Conservation (phyloP, 2,329 filamentous ascomycete genomes). For the Bipolaris bicolor region DNA sequence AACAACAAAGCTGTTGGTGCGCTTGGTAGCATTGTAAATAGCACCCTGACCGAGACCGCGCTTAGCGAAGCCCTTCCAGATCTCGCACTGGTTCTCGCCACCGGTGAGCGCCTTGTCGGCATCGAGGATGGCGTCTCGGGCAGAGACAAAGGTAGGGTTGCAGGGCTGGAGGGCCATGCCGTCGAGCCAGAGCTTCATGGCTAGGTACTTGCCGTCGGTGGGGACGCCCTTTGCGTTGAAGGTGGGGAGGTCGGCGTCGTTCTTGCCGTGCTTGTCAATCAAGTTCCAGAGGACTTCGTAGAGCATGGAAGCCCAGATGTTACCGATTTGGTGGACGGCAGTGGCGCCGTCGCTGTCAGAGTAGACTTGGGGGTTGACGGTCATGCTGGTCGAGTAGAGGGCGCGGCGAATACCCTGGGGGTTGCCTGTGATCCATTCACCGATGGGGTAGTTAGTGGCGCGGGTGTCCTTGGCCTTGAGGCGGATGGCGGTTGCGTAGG, state of each 20-base stretch:
- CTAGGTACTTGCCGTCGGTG: slow-evolving; percentile 59
- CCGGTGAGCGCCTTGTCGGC: slow-evolving; percentile 60
- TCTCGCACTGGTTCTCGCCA: slow-evolving; percentile 58
- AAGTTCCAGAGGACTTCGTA: slow-evolving; percentile 66
- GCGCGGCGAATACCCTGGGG: slow-evolving; percentile 57
- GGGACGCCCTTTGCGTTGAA: slow-evolving; percentile 56
- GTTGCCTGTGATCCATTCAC: slow-evolving; percentile 57
- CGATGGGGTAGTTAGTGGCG: slow-evolving; percentile 56
- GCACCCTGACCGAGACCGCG: slow-evolving; percentile 57
- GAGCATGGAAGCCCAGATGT: slow-evolving; percentile 60
- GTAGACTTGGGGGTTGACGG: slow-evolving; percentile 60
- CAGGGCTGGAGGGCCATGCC: slow-evolving; percentile 64
- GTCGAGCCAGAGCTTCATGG: slow-evolving; percentile 60
- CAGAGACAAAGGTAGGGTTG: slow-evolving; percentile 60
- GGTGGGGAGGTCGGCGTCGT: slow-evolving; percentile 50
- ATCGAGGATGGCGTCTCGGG: slow-evolving; percentile 63
- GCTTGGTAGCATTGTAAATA: slow-evolving; percentile 23
- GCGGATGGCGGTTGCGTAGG: slow-evolving; percentile 60
- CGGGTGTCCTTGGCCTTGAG: slow-evolving; percentile 57
- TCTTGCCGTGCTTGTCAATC: slow-evolving; percentile 63
- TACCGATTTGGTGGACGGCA: slow-evolving; percentile 58
- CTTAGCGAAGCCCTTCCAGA: slow-evolving; percentile 65
- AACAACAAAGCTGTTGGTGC: slow-evolving; percentile 33
- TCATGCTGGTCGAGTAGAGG: slow-evolving; percentile 59
- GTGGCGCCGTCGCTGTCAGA: slow-evolving; percentile 49